A percentile compares a stretch with the other conserved stretches of the same genome.
phyloP scores from a whole-genome alignment of 371 early-diverging fungal genomes.

The Mortierella sp. region DNA sequence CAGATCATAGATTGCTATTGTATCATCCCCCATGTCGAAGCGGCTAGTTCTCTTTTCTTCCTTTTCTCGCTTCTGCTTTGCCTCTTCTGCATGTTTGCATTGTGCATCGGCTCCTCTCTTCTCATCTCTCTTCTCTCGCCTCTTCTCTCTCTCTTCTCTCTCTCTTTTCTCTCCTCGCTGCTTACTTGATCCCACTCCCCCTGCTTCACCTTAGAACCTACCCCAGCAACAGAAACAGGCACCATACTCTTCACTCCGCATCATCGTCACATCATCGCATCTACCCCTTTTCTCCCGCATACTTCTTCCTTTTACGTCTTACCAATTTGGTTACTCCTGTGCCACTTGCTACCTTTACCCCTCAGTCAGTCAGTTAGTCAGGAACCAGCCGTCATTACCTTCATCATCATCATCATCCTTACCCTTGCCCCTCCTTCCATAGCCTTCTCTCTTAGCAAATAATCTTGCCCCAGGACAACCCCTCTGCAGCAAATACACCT shows the following conservation, averaged over 20 bases:
- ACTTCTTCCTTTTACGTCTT: background rate
- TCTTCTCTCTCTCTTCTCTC: background rate
- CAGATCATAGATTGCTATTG: background rate
- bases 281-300: too few relatives aligned
- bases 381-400: background rate
- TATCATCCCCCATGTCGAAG: background rate
- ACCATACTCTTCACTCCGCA: background rate
- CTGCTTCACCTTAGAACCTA: background rate
- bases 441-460: background rate
- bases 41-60: background rate
- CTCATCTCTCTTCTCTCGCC: too few relatives aligned
- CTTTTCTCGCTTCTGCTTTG: too few relatives aligned
- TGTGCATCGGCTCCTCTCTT: background rate
- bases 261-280: background rate
- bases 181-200: background rate
- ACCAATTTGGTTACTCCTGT: background rate
- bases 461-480: background rate
- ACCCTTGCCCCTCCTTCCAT: background rate
- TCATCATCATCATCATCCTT: background rate
- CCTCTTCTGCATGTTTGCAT: background rate
- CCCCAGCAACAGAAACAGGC: background rate
- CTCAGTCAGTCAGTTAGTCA: background rate
- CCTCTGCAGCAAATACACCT: too few relatives aligned
- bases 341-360: background rate
- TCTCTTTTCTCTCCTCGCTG: background rate